A percentile compares a stretch with the other conserved stretches of the same genome.
These are phyloP conservation scores for Zygosaccharomyces bisporus DNA, from an alignment of 805 yeast genomes.

Conservation along the genomic window DNA sequence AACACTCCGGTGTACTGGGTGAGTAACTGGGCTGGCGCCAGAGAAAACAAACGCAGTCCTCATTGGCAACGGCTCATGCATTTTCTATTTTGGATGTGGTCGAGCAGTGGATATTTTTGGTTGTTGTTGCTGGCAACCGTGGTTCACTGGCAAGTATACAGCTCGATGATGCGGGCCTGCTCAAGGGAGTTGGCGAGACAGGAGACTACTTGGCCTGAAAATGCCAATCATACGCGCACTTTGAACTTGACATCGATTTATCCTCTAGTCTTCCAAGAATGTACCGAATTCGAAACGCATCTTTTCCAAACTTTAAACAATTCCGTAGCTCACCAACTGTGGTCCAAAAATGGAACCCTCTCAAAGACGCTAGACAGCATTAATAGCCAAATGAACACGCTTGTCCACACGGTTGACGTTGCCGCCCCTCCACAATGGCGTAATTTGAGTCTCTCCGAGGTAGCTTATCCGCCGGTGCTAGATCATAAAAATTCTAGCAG, in stretches of 20 bases:
- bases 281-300: conserved; percentile 6
- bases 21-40: conserved; percentile 3
- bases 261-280: conserved; percentile 4
- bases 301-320: conserved; percentile 6
- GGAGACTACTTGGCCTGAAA: not conserved
- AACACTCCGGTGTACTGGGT: conserved; percentile 9
- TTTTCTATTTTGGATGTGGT: conserved; percentile 17
- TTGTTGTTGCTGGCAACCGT: conserved; percentile 11
- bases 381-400: conserved; percentile 10
- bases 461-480: not conserved
- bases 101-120: conserved; percentile 15
- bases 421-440: conserved; percentile 10
- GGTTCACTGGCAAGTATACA: conserved; percentile 13
- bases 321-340: conserved; percentile 3
- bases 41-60: not conserved
- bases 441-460: conserved; percentile 6
- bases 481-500: not conserved
- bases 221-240: conserved; percentile 1
- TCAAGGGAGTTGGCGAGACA: not conserved
- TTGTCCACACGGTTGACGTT: not conserved
- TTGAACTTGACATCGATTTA: conserved; percentile 1
- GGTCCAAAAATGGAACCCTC: conserved; percentile 3
- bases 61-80: conserved; percentile 5
- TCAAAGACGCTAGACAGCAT: conserved; percentile 1
- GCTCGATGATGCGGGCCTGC: conserved; percentile 1